phyloP scores from a whole-genome alignment of 345 rosid genomes.

The Hibiscus mutabilis region DNA sequence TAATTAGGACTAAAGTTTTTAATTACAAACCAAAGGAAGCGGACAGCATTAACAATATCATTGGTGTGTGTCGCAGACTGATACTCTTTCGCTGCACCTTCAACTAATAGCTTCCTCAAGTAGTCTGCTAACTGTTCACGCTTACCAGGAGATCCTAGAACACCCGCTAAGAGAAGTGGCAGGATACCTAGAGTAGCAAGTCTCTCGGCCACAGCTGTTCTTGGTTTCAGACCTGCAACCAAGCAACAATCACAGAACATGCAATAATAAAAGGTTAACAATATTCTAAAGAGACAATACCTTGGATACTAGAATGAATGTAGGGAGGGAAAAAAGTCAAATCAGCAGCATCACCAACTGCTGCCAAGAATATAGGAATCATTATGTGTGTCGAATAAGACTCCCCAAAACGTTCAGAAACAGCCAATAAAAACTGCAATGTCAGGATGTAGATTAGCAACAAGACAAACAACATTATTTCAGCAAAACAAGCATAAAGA shows the following conservation, averaged over 20 bases:
- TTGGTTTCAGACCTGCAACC: constrained; percentile 75
- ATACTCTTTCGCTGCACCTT: constrained; percentile 46
- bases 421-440: constrained; percentile 80
- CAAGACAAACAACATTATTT: constrained; percentile 7
- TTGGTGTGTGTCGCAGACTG: constrained; percentile 37
- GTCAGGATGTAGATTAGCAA: constrained; percentile 18
- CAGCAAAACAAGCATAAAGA: background rate
- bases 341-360: constrained; percentile 78
- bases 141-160: constrained; percentile 82
- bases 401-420: constrained; percentile 63
- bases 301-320: constrained; percentile 59
- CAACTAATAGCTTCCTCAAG: constrained; percentile 73
- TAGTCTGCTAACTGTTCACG: constrained; percentile 55
- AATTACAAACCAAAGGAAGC: constrained; percentile 79
- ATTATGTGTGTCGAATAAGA: constrained; percentile 69
- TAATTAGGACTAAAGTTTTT: constrained; percentile 2
- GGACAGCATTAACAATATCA: constrained; percentile 74
- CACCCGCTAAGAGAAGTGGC: constrained; percentile 89
- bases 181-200: constrained; percentile 70
- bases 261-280: constrained; percentile 3
- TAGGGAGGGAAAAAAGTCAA: constrained; percentile 55
- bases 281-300: constrained; percentile 24
- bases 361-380: constrained; percentile 82
- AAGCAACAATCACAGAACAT: constrained; percentile 18
- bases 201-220: constrained; percentile 65